Conservation (phyloP, 371 early-diverging fungal species). For the Mucor saturninus region DNA sequence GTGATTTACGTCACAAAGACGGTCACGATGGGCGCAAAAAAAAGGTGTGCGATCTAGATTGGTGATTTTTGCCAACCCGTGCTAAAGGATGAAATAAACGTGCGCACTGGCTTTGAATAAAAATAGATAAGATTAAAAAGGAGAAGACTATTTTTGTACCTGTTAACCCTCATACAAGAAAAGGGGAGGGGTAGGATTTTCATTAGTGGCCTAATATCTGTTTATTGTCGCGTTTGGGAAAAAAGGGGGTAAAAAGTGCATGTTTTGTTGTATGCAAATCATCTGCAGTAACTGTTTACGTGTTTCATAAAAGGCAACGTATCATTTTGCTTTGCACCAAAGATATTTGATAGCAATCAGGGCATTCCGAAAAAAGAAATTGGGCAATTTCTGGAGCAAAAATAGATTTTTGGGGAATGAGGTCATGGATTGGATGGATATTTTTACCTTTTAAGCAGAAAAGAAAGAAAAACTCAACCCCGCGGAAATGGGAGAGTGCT, state of each 20-base stretch:
- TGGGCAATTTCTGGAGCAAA: background rate
- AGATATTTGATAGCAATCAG: background rate
- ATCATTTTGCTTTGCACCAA: too few species aligned
- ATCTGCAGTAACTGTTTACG: too few species aligned
- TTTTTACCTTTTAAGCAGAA: background rate
- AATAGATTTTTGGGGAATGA: background rate
- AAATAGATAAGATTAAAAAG: background rate
- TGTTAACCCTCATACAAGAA: background rate
- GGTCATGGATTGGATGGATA: background rate
- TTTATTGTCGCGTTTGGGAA: too few species aligned
- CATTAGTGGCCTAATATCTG: too few species aligned
- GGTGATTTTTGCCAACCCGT: background rate
- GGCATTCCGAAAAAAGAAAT: too few species aligned
- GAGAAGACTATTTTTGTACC: background rate
- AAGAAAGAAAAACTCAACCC: background rate
- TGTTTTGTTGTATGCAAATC: too few species aligned
- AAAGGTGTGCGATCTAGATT: background rate
- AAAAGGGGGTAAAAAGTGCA: too few species aligned
- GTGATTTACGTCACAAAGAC: background rate
- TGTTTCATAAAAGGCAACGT: too few species aligned
- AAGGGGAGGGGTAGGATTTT: too few species aligned
- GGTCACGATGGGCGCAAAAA: background rate
- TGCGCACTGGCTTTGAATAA: background rate
- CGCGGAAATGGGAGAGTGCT: background rate
- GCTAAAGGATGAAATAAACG: background rate